phyloP scores from a whole-genome alignment of 106 monocot genomes.

The Alisma plantagoaquatica region DNA sequence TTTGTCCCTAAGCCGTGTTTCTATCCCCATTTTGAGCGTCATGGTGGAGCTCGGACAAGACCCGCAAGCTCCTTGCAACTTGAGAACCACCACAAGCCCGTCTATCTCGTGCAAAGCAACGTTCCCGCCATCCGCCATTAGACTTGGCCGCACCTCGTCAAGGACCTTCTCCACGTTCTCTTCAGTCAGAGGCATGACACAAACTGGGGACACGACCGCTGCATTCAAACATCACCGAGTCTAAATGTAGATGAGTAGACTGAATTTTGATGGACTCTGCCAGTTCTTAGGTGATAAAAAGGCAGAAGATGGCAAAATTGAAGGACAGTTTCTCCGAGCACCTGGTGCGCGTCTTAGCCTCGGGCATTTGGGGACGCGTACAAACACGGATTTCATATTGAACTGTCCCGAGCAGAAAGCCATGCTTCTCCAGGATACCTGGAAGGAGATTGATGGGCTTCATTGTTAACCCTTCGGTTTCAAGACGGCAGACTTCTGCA shows the following conservation, averaged over 20 bases:
- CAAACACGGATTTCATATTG: background rate
- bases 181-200: slow-evolving; percentile 84
- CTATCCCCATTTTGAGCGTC: slow-evolving; percentile 94
- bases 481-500: too few species aligned
- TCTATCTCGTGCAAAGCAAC: slow-evolving; percentile 94
- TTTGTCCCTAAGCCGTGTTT: slow-evolving; percentile 90
- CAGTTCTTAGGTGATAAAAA: too few species aligned
- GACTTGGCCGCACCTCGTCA: slow-evolving; percentile 84
- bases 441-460: too few species aligned
- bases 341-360: slow-evolving; percentile 4
- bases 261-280: too few species aligned
- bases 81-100: slow-evolving; percentile 88
- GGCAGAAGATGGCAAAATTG: too few species aligned
- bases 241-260: background rate
- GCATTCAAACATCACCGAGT: background rate
- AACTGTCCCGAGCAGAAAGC: slow-evolving; percentile 2
- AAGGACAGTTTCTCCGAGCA: slow-evolving; percentile 5
- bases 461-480: too few species aligned
- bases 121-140: slow-evolving; percentile 96
- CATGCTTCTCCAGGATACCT: slow-evolving; percentile 2
- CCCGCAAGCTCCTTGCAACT: slow-evolving; percentile 92
- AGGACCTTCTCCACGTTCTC: slow-evolving; percentile 85
- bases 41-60: slow-evolving; percentile 95
- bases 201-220: slow-evolving; percentile 11
- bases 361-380: background rate